phyloP scores from a whole-genome alignment of 2,329 filamentous ascomycete genomes.

The Mycosphaerella sp. region DNA sequence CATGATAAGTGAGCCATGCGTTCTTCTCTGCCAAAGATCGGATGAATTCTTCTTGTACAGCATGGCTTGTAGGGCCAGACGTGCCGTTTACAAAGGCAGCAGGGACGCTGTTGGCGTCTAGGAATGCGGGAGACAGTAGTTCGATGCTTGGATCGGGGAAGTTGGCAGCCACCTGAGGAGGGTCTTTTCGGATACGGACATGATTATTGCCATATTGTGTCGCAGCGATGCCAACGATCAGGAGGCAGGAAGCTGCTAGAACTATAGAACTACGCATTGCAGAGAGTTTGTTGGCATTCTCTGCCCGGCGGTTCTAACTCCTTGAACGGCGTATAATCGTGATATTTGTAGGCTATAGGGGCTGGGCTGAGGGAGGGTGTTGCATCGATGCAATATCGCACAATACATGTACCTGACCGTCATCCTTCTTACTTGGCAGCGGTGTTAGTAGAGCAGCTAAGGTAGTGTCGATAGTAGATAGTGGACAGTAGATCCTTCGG shows the following conservation, averaged over 20 bases:
- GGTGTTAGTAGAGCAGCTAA: too few relatives aligned
- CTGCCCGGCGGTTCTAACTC: too few relatives aligned
- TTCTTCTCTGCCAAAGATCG: slow-evolving; percentile 31
- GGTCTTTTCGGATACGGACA: slow-evolving; percentile 27
- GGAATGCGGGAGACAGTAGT: slow-evolving; percentile 32
- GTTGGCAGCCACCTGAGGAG: slow-evolving; percentile 31
- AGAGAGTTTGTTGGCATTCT: too few relatives aligned
- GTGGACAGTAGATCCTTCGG: too few relatives aligned
- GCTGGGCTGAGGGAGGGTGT: too few relatives aligned
- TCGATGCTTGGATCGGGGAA: slow-evolving; percentile 33
- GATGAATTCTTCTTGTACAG: slow-evolving; percentile 27
- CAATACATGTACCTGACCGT: too few relatives aligned
- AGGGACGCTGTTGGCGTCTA: slow-evolving; percentile 27
- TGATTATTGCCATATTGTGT: slow-evolving; percentile 33
- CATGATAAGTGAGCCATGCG: slow-evolving; percentile 31
- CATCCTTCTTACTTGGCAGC: too few relatives aligned
- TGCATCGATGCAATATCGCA: too few relatives aligned
- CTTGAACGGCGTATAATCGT: too few relatives aligned
- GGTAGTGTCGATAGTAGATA: too few relatives aligned
- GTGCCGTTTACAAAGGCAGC: slow-evolving; percentile 31
- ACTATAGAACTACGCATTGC: neutral
- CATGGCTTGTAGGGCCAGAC: slow-evolving; percentile 32
- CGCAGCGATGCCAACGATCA: slow-evolving; percentile 3
- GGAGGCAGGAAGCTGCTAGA: neutral
- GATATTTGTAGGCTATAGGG: too few relatives aligned